Evolutionary conservation across 768 basidiomycete species (phyloP).

Genomic region (Butyriboletus loyo): DNA sequence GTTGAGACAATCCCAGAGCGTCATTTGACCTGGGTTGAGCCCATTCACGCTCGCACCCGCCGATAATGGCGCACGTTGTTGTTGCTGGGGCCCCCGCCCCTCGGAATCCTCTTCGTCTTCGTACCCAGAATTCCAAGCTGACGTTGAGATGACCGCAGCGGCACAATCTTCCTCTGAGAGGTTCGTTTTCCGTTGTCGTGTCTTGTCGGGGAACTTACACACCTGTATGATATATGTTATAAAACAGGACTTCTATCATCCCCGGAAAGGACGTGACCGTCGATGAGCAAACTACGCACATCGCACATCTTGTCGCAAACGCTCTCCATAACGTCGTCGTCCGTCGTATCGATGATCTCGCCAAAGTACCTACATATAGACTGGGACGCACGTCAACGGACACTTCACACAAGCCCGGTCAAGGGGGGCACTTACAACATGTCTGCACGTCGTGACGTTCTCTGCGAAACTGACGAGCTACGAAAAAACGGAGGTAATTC

Average conservation of each 20-base stretch:
- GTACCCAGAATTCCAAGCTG: conserved; percentile 22
- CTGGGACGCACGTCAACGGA: conserved; percentile 32
- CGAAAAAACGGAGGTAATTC: neutral
- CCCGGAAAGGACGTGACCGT: neutral
- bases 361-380: conserved; percentile 81
- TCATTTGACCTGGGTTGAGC: conserved; percentile 14
- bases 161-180: conserved; percentile 44
- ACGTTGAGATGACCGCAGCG: conserved; percentile 16
- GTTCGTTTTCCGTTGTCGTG: conserved; percentile 44
- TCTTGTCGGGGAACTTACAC: conserved; percentile 76
- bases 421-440: conserved; percentile 50
- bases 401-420: neutral
- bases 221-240: conserved; percentile 41
- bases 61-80: neutral
- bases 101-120: conserved; percentile 27
- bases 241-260: neutral
- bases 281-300: conserved; percentile 39
- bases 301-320: conserved; percentile 83
- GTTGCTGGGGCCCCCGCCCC: conserved; percentile 1
- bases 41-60: neutral
- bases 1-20: conserved; percentile 21
- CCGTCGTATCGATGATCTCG: conserved; percentile 53
- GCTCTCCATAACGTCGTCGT: conserved; percentile 40
- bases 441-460: conserved; percentile 56
- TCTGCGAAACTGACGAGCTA: conserved; percentile 59